phyloP scores from a whole-genome alignment of 208 protist genomes.

The Acanthamoeba divionensis region DNA sequence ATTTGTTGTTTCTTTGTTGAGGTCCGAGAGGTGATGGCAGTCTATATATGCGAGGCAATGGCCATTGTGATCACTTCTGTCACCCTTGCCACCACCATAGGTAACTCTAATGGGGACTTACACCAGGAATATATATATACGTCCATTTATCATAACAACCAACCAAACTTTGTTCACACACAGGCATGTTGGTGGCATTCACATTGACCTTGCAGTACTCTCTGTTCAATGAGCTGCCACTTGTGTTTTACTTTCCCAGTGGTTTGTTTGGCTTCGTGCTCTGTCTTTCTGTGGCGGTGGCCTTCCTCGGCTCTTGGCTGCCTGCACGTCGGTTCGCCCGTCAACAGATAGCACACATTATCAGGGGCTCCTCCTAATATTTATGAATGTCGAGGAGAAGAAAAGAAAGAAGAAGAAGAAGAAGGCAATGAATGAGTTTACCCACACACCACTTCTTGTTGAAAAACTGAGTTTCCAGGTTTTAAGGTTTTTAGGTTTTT shows the following conservation, averaged over 20 bases:
- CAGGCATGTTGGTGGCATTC: slow-evolving; percentile 82
- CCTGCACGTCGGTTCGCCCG: slow-evolving; percentile 78
- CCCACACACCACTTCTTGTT: no score
- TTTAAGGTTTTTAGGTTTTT: no score
- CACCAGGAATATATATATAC: no score
- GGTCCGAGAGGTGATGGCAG: slow-evolving; percentile 79
- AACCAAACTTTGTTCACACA: no score
- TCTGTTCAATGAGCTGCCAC: slow-evolving; percentile 87
- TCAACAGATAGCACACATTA: slow-evolving; percentile 83
- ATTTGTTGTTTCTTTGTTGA: background rate
- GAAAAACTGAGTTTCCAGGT: no score
- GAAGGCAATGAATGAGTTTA: background rate
- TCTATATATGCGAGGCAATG: slow-evolving; percentile 92
- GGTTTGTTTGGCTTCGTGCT: slow-evolving; percentile 83
- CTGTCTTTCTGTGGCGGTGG: slow-evolving; percentile 81
- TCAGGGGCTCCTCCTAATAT: slow-evolving; percentile 67
- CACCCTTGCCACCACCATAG: slow-evolving; percentile 75
- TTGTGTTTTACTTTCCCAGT: slow-evolving; percentile 88
- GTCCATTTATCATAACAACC: background rate
- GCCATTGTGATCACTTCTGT: slow-evolving; percentile 89
- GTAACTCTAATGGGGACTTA: no score
- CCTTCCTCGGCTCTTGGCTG: slow-evolving; percentile 86
- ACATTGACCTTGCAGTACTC: slow-evolving; percentile 87
- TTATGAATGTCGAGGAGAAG: no score
- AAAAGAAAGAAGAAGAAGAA: no score